Conservation (phyloP, 2,329 filamentous ascomycete species). For the Botryotinia calthae region DNA sequence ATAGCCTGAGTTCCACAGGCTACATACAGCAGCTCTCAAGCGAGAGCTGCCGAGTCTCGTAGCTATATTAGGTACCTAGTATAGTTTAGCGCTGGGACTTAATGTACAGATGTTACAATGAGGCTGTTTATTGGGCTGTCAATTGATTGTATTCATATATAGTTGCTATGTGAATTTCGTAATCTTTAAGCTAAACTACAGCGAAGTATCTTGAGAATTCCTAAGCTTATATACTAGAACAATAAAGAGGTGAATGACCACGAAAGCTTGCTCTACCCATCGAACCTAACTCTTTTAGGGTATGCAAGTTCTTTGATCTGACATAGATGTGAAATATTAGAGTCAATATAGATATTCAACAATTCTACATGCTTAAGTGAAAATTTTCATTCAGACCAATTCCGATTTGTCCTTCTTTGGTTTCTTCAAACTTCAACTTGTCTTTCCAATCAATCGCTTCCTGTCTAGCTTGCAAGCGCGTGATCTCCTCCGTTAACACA, state of each 20-base stretch:
- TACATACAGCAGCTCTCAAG: background rate
- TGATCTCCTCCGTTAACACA: accelerated
- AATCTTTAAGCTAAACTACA: background rate
- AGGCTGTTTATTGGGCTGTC: background rate
- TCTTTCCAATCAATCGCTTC: background rate
- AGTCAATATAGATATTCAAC: background rate
- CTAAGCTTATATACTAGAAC: background rate
- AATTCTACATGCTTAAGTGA: background rate
- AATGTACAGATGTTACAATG: background rate
- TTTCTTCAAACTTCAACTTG: background rate
- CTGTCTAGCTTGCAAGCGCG: background rate
- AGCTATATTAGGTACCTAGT: background rate
- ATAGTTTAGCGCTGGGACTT: background rate
- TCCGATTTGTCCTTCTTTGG: background rate
- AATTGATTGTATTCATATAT: background rate
- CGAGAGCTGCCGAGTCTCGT: background rate
- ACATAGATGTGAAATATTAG: background rate
- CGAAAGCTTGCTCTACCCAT: background rate
- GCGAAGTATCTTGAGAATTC: background rate
- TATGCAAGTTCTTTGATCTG: background rate
- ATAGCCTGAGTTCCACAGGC: background rate
- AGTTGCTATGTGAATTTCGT: background rate
- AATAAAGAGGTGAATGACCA: background rate
- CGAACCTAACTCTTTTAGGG: background rate
- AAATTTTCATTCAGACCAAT: accelerated